These are phyloP conservation scores for Micromonas pusilla DNA, from an alignment of 139 green algal species.

Conservation along the genomic window DNA sequence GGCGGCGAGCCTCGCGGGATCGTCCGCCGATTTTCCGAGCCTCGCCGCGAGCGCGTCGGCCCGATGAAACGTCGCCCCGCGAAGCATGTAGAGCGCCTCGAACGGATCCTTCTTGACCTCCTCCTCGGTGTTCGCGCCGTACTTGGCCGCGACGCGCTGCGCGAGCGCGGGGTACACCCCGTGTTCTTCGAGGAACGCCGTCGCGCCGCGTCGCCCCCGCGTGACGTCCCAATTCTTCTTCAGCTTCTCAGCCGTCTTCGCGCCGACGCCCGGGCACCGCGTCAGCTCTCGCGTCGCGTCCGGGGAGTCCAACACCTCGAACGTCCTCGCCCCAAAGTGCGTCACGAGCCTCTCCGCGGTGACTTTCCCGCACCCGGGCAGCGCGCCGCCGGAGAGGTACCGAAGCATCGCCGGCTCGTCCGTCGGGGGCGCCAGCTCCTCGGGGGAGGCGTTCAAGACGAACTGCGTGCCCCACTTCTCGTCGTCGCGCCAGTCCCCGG, in stretches of 20 bases:
- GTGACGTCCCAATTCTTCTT: constrained; percentile 16
- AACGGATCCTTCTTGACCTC: constrained; percentile 6
- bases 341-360: constrained; percentile 2
- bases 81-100: neutral
- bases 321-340: constrained; percentile 14
- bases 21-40: constrained; percentile 10
- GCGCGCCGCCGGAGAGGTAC: neutral
- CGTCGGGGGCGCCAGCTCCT: neutral
- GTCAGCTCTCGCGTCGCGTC: neutral
- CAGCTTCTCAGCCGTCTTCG: constrained; percentile 21
- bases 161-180: constrained; percentile 2
- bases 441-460: neutral
- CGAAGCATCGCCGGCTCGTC: neutral
- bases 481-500: neutral
- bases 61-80: neutral
- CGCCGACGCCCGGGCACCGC: constrained; percentile 6
- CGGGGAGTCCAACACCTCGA: constrained; percentile 12
- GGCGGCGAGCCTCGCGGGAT: constrained; percentile 1
- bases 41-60: constrained; percentile 2
- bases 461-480: constrained; percentile 14
- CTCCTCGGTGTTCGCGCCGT: constrained; percentile 17
- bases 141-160: neutral
- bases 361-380: constrained; percentile 8
- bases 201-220: neutral
- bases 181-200: constrained; percentile 2